phyloP scores from a whole-genome alignment of 805 yeast species.

The Pichia cephalocereana region DNA sequence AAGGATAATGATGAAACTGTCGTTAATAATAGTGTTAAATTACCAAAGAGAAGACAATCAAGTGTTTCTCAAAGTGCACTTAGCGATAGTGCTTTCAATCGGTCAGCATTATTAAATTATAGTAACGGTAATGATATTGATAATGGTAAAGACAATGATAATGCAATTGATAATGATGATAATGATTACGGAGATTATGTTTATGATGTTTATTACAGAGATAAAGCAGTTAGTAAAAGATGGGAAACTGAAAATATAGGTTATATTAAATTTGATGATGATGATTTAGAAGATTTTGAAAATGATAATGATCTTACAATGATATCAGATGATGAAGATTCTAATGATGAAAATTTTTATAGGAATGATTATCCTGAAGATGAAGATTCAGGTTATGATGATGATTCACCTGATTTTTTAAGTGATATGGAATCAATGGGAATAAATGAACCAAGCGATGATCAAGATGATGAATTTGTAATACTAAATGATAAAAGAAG shows the following conservation, averaged over 20 bases:
- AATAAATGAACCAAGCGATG: slow-evolving; percentile 27
- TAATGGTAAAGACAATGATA: not conserved
- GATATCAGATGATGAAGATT: slow-evolving; percentile 65
- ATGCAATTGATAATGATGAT: slow-evolving; percentile 2
- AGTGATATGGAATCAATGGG: slow-evolving; percentile 21
- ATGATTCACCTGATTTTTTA: slow-evolving; percentile 8
- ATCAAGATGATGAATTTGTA: slow-evolving; percentile 29
- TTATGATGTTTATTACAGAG: slow-evolving; percentile 78
- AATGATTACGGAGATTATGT: slow-evolving; percentile 55
- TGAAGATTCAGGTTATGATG: slow-evolving; percentile 54
- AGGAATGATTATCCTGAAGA: slow-evolving; percentile 94
- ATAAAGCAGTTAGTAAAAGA: slow-evolving; percentile 38
- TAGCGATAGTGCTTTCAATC: not conserved
- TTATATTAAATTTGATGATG: slow-evolving; percentile 47
- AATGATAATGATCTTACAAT: slow-evolving; percentile 26
- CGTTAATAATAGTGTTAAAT: slow-evolving; percentile 11
- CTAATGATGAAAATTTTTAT: slow-evolving; percentile 87
- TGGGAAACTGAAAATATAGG: slow-evolving; percentile 36
- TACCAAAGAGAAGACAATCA: slow-evolving; percentile 24
- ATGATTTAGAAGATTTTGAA: slow-evolving; percentile 30
- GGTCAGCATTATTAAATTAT: not conserved
- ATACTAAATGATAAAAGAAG: slow-evolving; percentile 25
- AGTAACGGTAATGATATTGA: not conserved
- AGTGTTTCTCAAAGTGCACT: slow-evolving; percentile 23
- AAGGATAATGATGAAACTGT: slow-evolving; percentile 25